Conservation (phyloP, 1,284 basidiomycete species). For the Rhodotorula sp. region DNA sequence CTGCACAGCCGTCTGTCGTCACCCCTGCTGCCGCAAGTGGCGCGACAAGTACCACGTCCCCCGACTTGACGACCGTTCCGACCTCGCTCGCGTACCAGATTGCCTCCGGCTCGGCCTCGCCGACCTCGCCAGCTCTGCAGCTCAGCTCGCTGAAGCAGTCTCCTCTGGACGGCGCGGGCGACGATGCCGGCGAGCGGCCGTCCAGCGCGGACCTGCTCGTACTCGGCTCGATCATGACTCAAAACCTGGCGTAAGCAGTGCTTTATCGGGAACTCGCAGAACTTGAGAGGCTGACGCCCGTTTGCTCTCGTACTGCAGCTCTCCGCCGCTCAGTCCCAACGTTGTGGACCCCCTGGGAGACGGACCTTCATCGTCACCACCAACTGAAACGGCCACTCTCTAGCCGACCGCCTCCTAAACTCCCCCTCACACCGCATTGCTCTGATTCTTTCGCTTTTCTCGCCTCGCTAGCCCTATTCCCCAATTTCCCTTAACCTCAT, state of each 20-base stretch:
- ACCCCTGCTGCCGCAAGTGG: too few species aligned
- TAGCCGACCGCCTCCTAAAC: not conserved
- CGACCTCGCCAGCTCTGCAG: not conserved
- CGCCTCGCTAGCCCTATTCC: not conserved
- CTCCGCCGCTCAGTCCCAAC: constrained; percentile 7
- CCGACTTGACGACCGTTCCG: too few species aligned
- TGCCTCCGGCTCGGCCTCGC: not conserved
- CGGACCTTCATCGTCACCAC: not conserved
- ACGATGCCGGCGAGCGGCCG: not conserved
- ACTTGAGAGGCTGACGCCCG: not conserved
- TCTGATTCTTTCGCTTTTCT: not conserved
- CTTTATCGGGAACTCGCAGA: not conserved
- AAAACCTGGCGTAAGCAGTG: constrained; percentile 5
- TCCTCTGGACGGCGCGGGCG: not conserved
- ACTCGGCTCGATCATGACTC: constrained; percentile 22
- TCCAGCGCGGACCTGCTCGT: constrained; percentile 22
- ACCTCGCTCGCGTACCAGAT: constrained; percentile 3
- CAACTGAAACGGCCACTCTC: not conserved
- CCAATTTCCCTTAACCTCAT: too few species aligned
- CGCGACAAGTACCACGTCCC: too few species aligned
- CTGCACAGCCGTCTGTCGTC: constrained; percentile 3
- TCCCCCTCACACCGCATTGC: not conserved
- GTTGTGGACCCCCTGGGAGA: not conserved
- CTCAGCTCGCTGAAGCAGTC: not conserved
- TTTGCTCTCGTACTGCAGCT: not conserved